Conservation (phyloP, 1,284 basidiomycete genomes). For the Puccinia triticina region DNA sequence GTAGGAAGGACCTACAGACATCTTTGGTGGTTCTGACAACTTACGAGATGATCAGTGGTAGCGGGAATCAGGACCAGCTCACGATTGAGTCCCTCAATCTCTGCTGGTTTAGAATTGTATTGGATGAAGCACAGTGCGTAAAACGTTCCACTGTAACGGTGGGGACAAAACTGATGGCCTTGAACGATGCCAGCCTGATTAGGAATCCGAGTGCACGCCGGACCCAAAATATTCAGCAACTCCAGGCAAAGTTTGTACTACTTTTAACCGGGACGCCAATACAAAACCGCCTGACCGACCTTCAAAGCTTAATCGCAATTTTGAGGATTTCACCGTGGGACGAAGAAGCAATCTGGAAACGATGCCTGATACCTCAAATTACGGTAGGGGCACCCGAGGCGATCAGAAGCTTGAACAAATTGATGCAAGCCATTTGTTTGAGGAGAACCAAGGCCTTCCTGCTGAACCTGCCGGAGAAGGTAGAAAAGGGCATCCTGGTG, state of each 20-base stretch:
- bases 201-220: slow-evolving; percentile 59
- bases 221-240: slow-evolving; percentile 58
- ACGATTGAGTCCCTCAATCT: slow-evolving; percentile 48
- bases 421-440: too few species aligned
- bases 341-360: neutral
- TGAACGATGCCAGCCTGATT: slow-evolving; percentile 53
- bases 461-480: neutral
- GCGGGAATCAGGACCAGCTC: neutral
- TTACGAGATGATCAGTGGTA: neutral
- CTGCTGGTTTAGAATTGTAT: slow-evolving; percentile 60
- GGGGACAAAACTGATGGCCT: too few species aligned
- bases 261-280: slow-evolving; percentile 60
- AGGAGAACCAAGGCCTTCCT: neutral
- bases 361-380: neutral
- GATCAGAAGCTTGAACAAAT: neutral
- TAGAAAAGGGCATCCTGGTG: neutral
- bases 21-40: neutral
- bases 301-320: slow-evolving; percentile 56
- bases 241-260: slow-evolving; percentile 58
- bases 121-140: slow-evolving; percentile 58
- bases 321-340: neutral
- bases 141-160: too few species aligned
- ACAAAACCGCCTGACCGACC: slow-evolving; percentile 59
- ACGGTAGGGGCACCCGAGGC: neutral
- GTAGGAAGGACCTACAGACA: neutral